phyloP scores from a whole-genome alignment of 2,329 filamentous ascomycete species.

The Dendryphion nanum region DNA sequence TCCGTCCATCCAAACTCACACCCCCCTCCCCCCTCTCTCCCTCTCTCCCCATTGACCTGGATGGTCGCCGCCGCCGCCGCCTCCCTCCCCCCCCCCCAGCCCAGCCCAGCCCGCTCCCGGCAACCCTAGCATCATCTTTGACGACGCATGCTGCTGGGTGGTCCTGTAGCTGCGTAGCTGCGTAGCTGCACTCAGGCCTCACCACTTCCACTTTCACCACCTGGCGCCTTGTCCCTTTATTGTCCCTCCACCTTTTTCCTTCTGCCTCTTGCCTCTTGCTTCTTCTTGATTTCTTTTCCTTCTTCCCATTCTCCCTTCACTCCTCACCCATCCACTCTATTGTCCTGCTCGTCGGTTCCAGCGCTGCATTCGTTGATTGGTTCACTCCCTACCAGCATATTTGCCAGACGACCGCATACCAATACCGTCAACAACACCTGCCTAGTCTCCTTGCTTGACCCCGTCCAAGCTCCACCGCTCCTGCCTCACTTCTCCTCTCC shows the following conservation, averaged over 20 bases:
- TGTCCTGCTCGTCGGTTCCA: constrained; percentile 19
- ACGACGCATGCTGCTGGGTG: no score
- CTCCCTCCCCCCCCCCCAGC: no score
- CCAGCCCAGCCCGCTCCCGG: no score
- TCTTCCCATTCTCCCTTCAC: not conserved
- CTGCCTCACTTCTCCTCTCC: no score
- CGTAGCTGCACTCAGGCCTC: no score
- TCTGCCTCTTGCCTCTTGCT: not conserved
- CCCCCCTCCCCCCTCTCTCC: not conserved
- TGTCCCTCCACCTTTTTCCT: not conserved
- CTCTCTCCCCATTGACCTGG: not conserved
- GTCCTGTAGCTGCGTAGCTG: no score
- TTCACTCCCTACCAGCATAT: constrained; percentile 27
- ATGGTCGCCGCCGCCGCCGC: no score
- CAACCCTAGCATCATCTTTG: no score
- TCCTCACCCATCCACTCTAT: not conserved
- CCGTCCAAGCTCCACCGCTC: not conserved
- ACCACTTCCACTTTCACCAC: no score
- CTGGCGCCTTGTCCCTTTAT: not conserved
- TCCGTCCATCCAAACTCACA: not conserved
- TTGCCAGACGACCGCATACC: constrained; percentile 24
- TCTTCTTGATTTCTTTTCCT: not conserved
- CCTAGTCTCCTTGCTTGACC: constrained; percentile 32
- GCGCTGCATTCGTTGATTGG: constrained; percentile 31
- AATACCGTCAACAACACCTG: constrained; percentile 25